Evolutionary conservation across 441 rosid species (phyloP), one percentile per base, ranked within the genome.

Genomic region (Erysimum cheiri): DNA sequence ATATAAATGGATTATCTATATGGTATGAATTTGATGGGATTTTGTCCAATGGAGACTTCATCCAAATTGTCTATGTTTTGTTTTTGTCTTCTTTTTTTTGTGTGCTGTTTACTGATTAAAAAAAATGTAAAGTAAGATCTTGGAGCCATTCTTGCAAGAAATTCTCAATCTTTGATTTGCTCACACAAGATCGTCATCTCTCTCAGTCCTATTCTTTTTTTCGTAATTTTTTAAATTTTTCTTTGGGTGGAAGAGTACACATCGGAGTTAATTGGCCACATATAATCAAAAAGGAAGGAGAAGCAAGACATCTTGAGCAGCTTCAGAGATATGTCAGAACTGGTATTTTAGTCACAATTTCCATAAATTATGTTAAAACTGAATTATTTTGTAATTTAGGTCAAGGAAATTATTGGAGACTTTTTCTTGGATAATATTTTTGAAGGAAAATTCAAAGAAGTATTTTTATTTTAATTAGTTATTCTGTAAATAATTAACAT

Each of bases 21-120:
- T 64, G n/a, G 50, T 56, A 56, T 47, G 48, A 64, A 64, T 56
- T 12, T 47, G 52, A 56, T 56, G 29, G 64, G 41, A 44, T 14
- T 71, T 44, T 61, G 60, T 48, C 44, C 15, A 40, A 40, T 40
- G 24, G 47, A 71, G 69, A 43, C 31, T 33, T 41, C 4, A 41
- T 53, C 32, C 28, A 52, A 22, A 9, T 60, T 22, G 12, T 48
- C 4, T 26, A 9, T 35, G 58, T 15, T 48, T 47, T 60, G n/a
- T 39, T 11, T 11, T 11, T 4, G 5, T 41, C n/a, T 2, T 39
- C 1, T 37, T n/a, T n/a, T n/a, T n/a, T n/a, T n/a, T n/a, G n/a
- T n/a, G n/a, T 4, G 12, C 13, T 12, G 1, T 1, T 1, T 4
- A 39, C 26, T 17, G 32, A 28, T 52, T 14, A 40, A 19, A 70